Percentiles rank a stretch among this genome's conserved stretches.
phyloP scores from a whole-genome alignment of 495 filamentous ascomycete species.

The Delitschia confertaspora region DNA sequence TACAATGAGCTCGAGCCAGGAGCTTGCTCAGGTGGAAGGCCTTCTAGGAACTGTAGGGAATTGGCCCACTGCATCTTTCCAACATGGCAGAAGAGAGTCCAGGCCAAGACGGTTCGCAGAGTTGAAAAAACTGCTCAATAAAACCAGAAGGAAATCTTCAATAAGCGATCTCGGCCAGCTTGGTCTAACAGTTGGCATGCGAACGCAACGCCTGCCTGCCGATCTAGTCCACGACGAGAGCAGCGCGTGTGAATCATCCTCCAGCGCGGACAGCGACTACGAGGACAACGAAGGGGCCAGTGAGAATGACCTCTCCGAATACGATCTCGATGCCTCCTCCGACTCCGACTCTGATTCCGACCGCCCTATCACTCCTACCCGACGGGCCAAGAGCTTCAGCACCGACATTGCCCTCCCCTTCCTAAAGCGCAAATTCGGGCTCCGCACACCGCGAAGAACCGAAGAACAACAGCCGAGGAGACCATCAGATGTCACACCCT shows the following conservation, averaged over 20 bases:
- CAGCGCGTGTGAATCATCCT: conserved; percentile 43
- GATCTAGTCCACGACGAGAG: conserved; percentile 50
- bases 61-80: conserved; percentile 50
- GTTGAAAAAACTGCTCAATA: conserved; percentile 43
- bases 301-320: conserved; percentile 44
- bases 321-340: conserved; percentile 25
- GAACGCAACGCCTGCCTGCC: conserved; percentile 61
- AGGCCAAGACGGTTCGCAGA: conserved; percentile 40
- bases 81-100: conserved; percentile 41
- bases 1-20: conserved; percentile 29
- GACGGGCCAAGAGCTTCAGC: conserved; percentile 19
- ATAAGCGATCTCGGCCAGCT: conserved; percentile 55
- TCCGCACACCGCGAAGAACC: conserved; percentile 9
- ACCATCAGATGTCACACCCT: conserved; percentile 12
- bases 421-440: conserved; percentile 6
- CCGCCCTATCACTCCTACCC: conserved; percentile 13
- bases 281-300: conserved; percentile 41
- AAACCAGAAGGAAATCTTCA: conserved; percentile 48
- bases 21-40: conserved; percentile 26
- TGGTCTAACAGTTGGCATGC: conserved; percentile 63
- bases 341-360: conserved; percentile 17
- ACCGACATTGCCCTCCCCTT: conserved; percentile 17
- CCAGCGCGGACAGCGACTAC: conserved; percentile 36
- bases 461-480: neutral
- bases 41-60: conserved; percentile 33